phyloP scores from a whole-genome alignment of 345 rosid genomes.

The Gossypium raimondii region DNA sequence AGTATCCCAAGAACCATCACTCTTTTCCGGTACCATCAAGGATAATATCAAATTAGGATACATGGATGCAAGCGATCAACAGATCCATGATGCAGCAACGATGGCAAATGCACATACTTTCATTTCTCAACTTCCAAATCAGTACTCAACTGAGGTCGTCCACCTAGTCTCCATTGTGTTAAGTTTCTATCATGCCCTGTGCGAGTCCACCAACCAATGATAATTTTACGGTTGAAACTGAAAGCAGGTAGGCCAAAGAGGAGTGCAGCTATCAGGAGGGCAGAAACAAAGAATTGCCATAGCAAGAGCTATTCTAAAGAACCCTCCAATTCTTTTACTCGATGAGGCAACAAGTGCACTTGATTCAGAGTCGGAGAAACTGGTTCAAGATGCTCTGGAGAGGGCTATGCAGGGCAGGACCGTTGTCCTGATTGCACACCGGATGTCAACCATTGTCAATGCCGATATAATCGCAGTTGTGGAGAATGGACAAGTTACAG shows the following conservation, averaged over 20 bases:
- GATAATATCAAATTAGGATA: slow-evolving; percentile 61
- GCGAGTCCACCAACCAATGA: too few species aligned
- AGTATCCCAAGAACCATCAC: slow-evolving; percentile 60
- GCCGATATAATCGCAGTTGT: slow-evolving; percentile 53
- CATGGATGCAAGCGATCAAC: slow-evolving; percentile 43
- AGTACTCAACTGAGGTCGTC: slow-evolving; percentile 44
- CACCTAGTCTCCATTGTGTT: neutral
- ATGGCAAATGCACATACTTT: slow-evolving; percentile 58
- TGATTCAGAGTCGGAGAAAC: slow-evolving; percentile 54
- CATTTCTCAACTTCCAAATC: slow-evolving; percentile 49
- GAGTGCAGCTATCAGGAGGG: slow-evolving; percentile 65
- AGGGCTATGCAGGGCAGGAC: slow-evolving; percentile 56
- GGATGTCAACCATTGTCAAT: slow-evolving; percentile 54
- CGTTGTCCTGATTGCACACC: slow-evolving; percentile 55
- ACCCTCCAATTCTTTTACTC: slow-evolving; percentile 60
- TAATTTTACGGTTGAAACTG: neutral
- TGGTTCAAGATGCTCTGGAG: slow-evolving; percentile 62
- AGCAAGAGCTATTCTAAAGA: slow-evolving; percentile 60
- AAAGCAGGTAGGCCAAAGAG: slow-evolving; percentile 57
- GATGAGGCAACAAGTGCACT: slow-evolving; percentile 79
- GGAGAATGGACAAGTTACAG: slow-evolving; percentile 51
- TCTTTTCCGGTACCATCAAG: slow-evolving; percentile 54
- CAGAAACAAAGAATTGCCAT: slow-evolving; percentile 69
- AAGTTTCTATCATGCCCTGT: neutral
- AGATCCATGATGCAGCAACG: slow-evolving; percentile 41